phyloP scores from a whole-genome alignment of 768 basidiomycete genomes.

The Leccinum boreale region DNA sequence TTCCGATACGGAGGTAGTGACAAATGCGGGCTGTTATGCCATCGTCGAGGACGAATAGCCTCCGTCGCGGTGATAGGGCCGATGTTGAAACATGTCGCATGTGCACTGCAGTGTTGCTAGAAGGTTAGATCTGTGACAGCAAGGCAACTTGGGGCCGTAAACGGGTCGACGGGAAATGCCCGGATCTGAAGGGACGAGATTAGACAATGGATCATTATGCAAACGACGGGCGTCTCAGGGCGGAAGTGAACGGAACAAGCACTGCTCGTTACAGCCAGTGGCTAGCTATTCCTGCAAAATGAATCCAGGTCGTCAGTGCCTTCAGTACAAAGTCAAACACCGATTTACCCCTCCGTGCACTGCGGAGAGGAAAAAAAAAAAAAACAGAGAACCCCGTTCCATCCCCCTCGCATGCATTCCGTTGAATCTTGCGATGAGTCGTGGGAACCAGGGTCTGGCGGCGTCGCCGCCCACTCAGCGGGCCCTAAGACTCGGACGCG shows the following conservation, averaged over 20 bases:
- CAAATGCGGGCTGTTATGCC: constrained; percentile 26
- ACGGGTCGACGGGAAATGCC: constrained; percentile 12
- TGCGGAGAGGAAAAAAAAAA: constrained; percentile 13
- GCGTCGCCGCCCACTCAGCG: background rate
- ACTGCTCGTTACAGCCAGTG: constrained; percentile 22
- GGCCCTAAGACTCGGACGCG: too few species aligned
- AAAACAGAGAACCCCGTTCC: background rate
- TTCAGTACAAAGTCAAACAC: constrained; percentile 12
- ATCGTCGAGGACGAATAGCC: constrained; percentile 30
- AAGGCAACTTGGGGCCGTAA: constrained; percentile 24
- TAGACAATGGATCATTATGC: constrained; percentile 17
- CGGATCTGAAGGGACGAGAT: constrained; percentile 21
- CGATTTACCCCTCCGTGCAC: constrained; percentile 16
- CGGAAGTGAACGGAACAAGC: constrained; percentile 17
- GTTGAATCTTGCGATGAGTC: background rate
- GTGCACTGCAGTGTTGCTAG: constrained; percentile 30
- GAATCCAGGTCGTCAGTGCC: constrained; percentile 23
- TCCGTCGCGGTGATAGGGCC: constrained; percentile 31
- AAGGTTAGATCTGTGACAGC: constrained; percentile 30
- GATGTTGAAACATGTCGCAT: constrained; percentile 35
- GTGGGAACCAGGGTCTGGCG: background rate
- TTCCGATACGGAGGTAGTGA: constrained; percentile 31
- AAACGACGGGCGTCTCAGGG: constrained; percentile 16
- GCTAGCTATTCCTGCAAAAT: constrained; percentile 24
- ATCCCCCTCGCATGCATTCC: background rate